A percentile compares a stretch with the other conserved stretches of the same genome.
phyloP scores from a whole-genome alignment of 2,329 filamentous ascomycete genomes.

The Penicillium frequentans region DNA sequence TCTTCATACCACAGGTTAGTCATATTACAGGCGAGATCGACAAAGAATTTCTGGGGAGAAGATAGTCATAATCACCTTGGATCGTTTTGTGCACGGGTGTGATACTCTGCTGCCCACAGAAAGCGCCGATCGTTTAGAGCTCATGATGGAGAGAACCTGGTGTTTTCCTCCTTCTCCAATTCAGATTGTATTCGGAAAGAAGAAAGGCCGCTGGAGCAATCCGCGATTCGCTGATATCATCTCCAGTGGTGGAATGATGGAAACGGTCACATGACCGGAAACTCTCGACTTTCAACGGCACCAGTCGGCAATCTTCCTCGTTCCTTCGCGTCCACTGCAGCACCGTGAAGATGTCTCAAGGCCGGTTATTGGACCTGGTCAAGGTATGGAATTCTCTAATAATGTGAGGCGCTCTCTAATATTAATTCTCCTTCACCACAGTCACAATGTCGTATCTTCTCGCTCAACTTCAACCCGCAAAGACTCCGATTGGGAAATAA shows the following conservation, averaged over 20 bases:
- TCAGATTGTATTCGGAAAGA: background rate
- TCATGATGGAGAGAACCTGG: constrained; percentile 16
- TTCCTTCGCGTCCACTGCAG: background rate
- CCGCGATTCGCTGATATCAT: background rate
- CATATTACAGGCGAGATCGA: background rate
- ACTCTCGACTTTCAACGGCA: background rate
- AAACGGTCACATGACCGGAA: constrained; percentile 5
- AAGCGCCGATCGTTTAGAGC: constrained; percentile 24
- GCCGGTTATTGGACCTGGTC: constrained; percentile 66
- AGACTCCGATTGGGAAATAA: constrained; percentile 83
- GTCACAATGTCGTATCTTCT: constrained; percentile 91
- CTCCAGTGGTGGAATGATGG: background rate
- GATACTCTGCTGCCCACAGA: background rate
- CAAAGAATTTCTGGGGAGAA: background rate
- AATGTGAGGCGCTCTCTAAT: background rate
- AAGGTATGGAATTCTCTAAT: constrained; percentile 58
- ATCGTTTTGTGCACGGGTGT: constrained; percentile 9
- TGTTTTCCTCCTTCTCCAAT: background rate
- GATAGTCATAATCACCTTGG: constrained; percentile 17
- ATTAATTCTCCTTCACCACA: constrained; percentile 39
- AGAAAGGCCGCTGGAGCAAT: background rate
- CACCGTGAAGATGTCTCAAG: constrained; percentile 44
- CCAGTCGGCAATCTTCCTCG: background rate
- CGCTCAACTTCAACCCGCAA: constrained; percentile 85
- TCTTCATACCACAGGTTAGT: constrained; percentile 2